Percentiles rank a stretch among this genome's conserved stretches.
Conservation (phyloP, 2,329 filamentous ascomycete species). For the Nemania sp. region DNA sequence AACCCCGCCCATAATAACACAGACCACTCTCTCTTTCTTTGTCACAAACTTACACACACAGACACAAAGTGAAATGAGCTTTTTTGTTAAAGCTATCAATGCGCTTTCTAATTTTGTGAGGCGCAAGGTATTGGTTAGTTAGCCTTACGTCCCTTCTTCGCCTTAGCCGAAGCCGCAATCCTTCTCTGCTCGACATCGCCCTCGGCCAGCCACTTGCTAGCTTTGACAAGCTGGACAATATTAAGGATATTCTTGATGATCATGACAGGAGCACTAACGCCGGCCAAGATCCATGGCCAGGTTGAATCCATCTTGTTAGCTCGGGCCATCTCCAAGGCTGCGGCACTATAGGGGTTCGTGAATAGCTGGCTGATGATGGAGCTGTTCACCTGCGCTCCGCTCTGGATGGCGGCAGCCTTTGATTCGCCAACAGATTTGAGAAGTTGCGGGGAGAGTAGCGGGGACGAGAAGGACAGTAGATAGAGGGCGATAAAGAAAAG, state of each 20-base stretch:
- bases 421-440: slow-evolving; percentile 70
- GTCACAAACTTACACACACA: background rate
- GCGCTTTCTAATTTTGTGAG: background rate
- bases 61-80: slow-evolving; percentile 11
- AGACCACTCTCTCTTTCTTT: background rate
- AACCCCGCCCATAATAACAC: slow-evolving; percentile 14
- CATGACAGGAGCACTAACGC: slow-evolving; percentile 88
- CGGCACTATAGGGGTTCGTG: slow-evolving; percentile 90
- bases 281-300: slow-evolving; percentile 77
- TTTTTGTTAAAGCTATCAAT: slow-evolving; percentile 9
- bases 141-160: slow-evolving; percentile 47
- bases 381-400: slow-evolving; percentile 76
- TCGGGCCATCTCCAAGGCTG: slow-evolving; percentile 89
- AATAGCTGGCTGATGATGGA: slow-evolving; percentile 81
- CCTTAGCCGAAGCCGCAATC: slow-evolving; percentile 65
- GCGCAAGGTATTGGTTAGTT: slow-evolving; percentile 26
- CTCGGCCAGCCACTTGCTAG: slow-evolving; percentile 90
- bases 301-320: slow-evolving; percentile 91
- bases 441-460: slow-evolving; percentile 86
- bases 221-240: slow-evolving; percentile 91
- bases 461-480: slow-evolving; percentile 95
- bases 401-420: slow-evolving; percentile 66
- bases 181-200: slow-evolving; percentile 80
- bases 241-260: slow-evolving; percentile 93
- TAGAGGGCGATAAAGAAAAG: slow-evolving; percentile 98